Base-by-base conservation (phyloP, 352 stramenopile species). In the Globisporangium apiculatum region DNA sequence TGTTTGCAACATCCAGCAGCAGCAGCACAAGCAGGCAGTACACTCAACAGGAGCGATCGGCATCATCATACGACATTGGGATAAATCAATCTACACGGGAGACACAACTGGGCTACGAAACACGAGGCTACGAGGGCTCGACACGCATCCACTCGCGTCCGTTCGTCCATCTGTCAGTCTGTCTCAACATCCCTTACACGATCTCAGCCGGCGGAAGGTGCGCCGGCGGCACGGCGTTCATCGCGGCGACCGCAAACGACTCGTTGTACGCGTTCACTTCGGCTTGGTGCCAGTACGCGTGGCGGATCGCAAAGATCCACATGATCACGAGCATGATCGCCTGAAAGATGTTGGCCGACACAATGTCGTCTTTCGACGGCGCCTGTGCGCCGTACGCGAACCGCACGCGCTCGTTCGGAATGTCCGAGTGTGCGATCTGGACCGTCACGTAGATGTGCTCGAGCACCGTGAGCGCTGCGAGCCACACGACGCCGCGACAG, bases 361-460 rank as follows among this genome's bases (percentile, higher is more conserved):
- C 81, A 38, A 94, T 85, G 49, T 94, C 84, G 10, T 94, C 83
- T 46, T 91, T 87, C 12, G 82, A 88, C 3, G 84, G 84, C 10
- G 75, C 77, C n/a, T 82, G 76, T 15, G 75, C 77, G 11, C 79
- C 81, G 53, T 90, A 94, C 1, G 79, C 75, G 45, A 88, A 89
- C 52, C 80, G 79, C 65, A 87, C 72, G 55, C 72, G 70, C 53
- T 84, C 81, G 48, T 83, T 80, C 8, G 81, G 74, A 55, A 87
- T 87, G 60, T 94, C 81, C 15, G 81, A 82, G 56, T 89, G 49
- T 1, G 76, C 80, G 62, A 94, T 89, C 61, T 91, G 82, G 57
- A 88, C 69, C 17, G 83, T 92, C 36, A 88, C 86, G 71, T 87
- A 91, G 54, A 91, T 77, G 59, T 94, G 85, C 67, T 94, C 85